These are phyloP conservation scores for Cercospora nicotianae DNA, from an alignment of 2,329 filamentous ascomycete species.

Conservation along the genomic window DNA sequence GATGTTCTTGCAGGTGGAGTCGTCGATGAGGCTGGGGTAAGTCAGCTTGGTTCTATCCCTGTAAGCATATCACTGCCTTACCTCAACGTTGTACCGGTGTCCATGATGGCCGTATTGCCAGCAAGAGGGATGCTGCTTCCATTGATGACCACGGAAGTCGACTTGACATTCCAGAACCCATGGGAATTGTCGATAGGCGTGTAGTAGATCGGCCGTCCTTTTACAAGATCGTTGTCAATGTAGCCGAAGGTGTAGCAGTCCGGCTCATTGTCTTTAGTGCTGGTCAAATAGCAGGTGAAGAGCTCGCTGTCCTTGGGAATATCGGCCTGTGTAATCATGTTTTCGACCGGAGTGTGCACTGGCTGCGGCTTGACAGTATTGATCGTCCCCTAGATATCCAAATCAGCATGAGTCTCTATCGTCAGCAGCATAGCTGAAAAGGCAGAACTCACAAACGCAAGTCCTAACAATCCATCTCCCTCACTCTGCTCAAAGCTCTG, in stretches of 20 bases:
- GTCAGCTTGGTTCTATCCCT: not conserved
- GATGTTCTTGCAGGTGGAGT: conserved; percentile 60
- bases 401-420: too few relatives aligned
- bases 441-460: conserved; percentile 65
- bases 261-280: conserved; percentile 50
- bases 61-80: not conserved
- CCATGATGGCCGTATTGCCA: conserved; percentile 66
- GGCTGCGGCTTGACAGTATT: conserved; percentile 47
- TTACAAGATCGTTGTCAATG: conserved; percentile 62
- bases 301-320: conserved; percentile 57
- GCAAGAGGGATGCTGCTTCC: conserved; percentile 53
- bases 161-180: conserved; percentile 69
- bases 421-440: too few relatives aligned
- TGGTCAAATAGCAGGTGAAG: conserved; percentile 66
- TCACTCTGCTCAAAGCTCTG: conserved; percentile 56
- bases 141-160: conserved; percentile 57
- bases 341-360: conserved; percentile 65
- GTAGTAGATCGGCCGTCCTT: conserved; percentile 50
- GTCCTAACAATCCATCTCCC: conserved; percentile 66
- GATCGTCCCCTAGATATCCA: conserved; percentile 35
- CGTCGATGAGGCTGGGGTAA: conserved; percentile 57
- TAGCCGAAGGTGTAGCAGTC: conserved; percentile 72
- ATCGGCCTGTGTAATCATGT: conserved; percentile 62
- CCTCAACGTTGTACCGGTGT: conserved; percentile 67
- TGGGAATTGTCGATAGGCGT: conserved; percentile 61